These are phyloP conservation scores for Stevia rebaudiana DNA, from an alignment of 140 eudicot species.

Conservation along the genomic window DNA sequence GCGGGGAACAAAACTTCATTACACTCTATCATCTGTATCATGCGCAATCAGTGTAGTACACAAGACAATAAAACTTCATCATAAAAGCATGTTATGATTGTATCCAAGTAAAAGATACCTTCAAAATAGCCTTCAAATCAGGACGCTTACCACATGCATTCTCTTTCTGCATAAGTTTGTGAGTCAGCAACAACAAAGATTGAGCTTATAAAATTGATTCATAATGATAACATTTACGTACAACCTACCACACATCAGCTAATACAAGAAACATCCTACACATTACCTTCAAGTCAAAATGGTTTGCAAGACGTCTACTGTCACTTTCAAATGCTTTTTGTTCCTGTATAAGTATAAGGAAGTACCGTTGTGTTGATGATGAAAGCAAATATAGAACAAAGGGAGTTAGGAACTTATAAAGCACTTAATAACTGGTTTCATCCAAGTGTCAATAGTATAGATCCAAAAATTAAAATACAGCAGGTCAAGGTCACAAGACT, in stretches of 20 bases:
- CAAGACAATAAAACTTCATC: not conserved
- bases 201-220: not conserved
- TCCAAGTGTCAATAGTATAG: no score
- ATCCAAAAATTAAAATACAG: no score
- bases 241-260: not conserved
- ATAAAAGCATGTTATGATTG: not conserved
- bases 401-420: not conserved
- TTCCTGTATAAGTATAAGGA: constrained; percentile 9
- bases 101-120: constrained; percentile 18
- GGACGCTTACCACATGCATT: constrained; percentile 24
- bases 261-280: constrained; percentile 9
- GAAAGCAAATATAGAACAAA: not conserved
- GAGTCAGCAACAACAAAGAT: not conserved
- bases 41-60: constrained; percentile 9
- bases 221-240: not conserved
- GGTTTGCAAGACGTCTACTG: constrained; percentile 5
- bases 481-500: no score
- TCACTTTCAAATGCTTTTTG: constrained; percentile 10
- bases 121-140: constrained; percentile 36
- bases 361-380: not conserved
- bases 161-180: constrained; percentile 18
- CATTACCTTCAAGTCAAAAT: constrained; percentile 17
- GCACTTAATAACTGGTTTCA: not conserved
- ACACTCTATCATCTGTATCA: constrained; percentile 34
- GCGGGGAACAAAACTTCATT: constrained; percentile 30